phyloP scores from a whole-genome alignment of 2,329 filamentous ascomycete species.

The Xenosphaeropsis pyriputrescens region DNA sequence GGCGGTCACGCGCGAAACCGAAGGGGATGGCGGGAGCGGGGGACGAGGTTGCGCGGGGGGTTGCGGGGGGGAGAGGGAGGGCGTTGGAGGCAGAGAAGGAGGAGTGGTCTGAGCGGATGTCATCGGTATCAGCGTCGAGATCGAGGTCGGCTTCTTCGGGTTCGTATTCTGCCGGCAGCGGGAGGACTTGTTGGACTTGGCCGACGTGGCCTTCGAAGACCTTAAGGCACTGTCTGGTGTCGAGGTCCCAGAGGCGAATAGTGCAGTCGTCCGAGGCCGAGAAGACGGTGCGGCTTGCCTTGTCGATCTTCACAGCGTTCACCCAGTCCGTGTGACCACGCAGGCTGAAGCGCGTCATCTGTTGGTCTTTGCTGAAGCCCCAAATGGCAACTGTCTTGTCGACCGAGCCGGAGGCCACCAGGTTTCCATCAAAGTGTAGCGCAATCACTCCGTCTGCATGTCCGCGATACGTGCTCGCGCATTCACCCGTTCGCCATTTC shows the following conservation, averaged over 20 bases:
- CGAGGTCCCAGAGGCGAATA: slow-evolving; percentile 84
- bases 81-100: slow-evolving; percentile 6
- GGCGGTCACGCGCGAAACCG: slow-evolving; percentile 37
- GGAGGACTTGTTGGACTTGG: slow-evolving; percentile 82
- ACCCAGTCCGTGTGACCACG: slow-evolving; percentile 89
- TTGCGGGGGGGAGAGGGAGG: slow-evolving; percentile 13
- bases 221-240: slow-evolving; percentile 64
- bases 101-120: slow-evolving; percentile 2
- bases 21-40: slow-evolving; percentile 44
- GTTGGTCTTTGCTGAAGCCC: slow-evolving; percentile 52
- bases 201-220: slow-evolving; percentile 82
- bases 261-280: slow-evolving; percentile 91
- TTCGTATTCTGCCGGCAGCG: slow-evolving; percentile 78
- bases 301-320: slow-evolving; percentile 84
- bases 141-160: slow-evolving; percentile 50
- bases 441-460: slow-evolving; percentile 76
- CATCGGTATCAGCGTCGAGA: slow-evolving; percentile 27
- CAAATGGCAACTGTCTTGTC: slow-evolving; percentile 87
- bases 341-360: slow-evolving; percentile 65
- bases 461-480: slow-evolving; percentile 64
- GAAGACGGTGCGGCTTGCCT: slow-evolving; percentile 68
- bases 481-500: slow-evolving; percentile 90
- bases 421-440: slow-evolving; percentile 73
- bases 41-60: slow-evolving; percentile 41
- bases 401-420: slow-evolving; percentile 77